A percentile compares a stretch with the other conserved stretches of the same genome.
Evolutionary conservation across 148 eudicot species (phyloP).

Genomic region (Pouteria glomerata): DNA sequence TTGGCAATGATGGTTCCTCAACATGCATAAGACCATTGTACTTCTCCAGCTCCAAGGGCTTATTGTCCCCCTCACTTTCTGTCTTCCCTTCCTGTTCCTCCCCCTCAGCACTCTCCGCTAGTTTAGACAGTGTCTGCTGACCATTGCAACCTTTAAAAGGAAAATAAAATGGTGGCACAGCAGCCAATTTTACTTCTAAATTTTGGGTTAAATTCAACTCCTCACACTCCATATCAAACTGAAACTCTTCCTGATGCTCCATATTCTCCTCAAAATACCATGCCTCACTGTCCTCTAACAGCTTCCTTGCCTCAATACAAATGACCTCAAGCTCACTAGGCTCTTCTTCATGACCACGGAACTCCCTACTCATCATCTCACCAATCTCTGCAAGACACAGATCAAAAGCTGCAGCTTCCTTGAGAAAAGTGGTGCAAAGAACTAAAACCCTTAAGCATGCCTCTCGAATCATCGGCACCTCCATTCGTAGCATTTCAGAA

Average conservation of each 20-base stretch:
- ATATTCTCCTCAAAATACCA: background rate
- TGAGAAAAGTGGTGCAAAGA: conserved; percentile 33
- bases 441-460: conserved; percentile 34
- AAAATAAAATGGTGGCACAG: background rate
- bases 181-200: conserved; percentile 3
- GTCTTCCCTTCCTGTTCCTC: conserved; percentile 13
- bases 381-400: conserved; percentile 44
- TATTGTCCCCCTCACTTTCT: background rate
- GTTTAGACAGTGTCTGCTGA: conserved; percentile 18
- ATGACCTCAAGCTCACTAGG: conserved; percentile 37
- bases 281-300: conserved; percentile 6
- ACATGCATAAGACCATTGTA: background rate
- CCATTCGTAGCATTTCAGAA: conserved; percentile 30
- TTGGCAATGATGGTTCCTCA: conserved; percentile 3
- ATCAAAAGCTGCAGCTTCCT: conserved; percentile 30
- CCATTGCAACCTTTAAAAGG: conserved; percentile 4
- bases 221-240: conserved; percentile 31
- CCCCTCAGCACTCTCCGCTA: conserved; percentile 17
- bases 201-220: conserved; percentile 10
- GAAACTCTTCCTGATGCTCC: conserved; percentile 19
- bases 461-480: conserved; percentile 42
- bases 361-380: conserved; percentile 43
- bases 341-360: conserved; percentile 21
- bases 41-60: background rate
- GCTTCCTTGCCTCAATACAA: conserved; percentile 34